Conservation (phyloP, 2,329 filamentous ascomycete species). For the Diaporthe sp. region DNA sequence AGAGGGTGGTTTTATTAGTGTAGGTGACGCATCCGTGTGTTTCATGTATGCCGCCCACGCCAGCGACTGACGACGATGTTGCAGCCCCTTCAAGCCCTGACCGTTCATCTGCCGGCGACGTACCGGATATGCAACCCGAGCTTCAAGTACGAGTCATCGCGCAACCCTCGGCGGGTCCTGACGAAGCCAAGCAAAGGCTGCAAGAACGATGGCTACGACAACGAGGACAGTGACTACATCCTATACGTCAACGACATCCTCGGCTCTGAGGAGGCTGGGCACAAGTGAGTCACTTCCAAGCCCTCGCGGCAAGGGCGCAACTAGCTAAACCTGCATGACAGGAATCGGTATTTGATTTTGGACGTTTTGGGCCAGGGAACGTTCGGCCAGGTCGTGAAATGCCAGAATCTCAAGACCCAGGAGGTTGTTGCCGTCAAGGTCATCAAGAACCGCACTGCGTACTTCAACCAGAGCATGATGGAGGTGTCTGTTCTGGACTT, state of each 20-base stretch:
- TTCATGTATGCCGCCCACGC: constrained; percentile 1
- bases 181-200: constrained; percentile 98
- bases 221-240: constrained; percentile 99
- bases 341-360: constrained; percentile 95
- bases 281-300: constrained; percentile 74
- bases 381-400: constrained; percentile 98
- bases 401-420: constrained; percentile 97
- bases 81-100: constrained; percentile 94
- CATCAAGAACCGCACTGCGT: constrained; percentile 98
- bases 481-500: constrained; percentile 97
- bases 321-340: constrained; percentile 46
- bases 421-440: constrained; percentile 99
- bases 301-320: not conserved
- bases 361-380: constrained; percentile 98
- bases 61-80: constrained; percentile 25
- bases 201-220: constrained; percentile 99
- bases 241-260: constrained; percentile 99
- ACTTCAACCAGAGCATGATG: constrained; percentile 99
- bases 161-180: constrained; percentile 93
- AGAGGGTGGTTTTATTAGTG: constrained; percentile 97
- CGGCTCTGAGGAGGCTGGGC: constrained; percentile 95
- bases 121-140: constrained; percentile 98
- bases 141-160: constrained; percentile 98
- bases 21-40: constrained; percentile 56
- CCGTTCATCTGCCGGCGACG: constrained; percentile 90